Conservation (phyloP, 371 early-diverging fungal genomes). For the Zychaea mexicana region DNA sequence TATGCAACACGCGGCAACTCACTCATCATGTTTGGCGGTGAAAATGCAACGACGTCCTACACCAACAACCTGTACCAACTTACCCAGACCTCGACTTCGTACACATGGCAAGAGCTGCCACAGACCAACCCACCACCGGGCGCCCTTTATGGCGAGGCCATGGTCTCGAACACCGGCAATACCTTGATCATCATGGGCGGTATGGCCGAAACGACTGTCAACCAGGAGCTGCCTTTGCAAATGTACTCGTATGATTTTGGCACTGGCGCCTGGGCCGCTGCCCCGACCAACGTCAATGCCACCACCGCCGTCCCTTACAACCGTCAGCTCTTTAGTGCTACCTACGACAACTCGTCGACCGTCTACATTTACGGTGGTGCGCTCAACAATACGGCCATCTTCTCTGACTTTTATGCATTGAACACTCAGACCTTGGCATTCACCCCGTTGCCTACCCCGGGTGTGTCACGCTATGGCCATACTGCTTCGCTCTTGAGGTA, state of each 20-base stretch:
- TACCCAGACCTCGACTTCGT: constrained; percentile 16
- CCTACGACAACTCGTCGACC: constrained; percentile 23
- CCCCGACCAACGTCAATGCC: constrained; percentile 1
- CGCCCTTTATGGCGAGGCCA: constrained; percentile 24
- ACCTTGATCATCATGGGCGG: constrained; percentile 27
- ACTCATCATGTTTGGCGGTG: constrained; percentile 35
- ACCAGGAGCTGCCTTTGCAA: constrained; percentile 18
- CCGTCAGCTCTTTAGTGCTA: constrained; percentile 29
- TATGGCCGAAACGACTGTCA: neutral
- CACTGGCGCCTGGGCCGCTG: constrained; percentile 17
- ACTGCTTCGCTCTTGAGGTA: constrained; percentile 44
- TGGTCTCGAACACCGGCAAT: constrained; percentile 19
- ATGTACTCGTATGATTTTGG: constrained; percentile 22
- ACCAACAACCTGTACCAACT: constrained; percentile 29
- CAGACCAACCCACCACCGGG: constrained; percentile 24
- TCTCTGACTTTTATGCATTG: constrained; percentile 30
- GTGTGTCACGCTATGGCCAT: constrained; percentile 35
- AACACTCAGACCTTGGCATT: constrained; percentile 17
- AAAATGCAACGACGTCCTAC: constrained; percentile 24
- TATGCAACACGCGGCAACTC: constrained; percentile 24
- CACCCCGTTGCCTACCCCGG: constrained; percentile 17
- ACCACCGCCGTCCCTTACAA: constrained; percentile 16
- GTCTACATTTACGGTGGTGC: constrained; percentile 41
- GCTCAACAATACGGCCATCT: constrained; percentile 12
- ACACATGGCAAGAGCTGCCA: constrained; percentile 24